Evolutionary conservation across 495 filamentous ascomycete species (phyloP).

Genomic region (Rostrohypoxylon terebratum): DNA sequence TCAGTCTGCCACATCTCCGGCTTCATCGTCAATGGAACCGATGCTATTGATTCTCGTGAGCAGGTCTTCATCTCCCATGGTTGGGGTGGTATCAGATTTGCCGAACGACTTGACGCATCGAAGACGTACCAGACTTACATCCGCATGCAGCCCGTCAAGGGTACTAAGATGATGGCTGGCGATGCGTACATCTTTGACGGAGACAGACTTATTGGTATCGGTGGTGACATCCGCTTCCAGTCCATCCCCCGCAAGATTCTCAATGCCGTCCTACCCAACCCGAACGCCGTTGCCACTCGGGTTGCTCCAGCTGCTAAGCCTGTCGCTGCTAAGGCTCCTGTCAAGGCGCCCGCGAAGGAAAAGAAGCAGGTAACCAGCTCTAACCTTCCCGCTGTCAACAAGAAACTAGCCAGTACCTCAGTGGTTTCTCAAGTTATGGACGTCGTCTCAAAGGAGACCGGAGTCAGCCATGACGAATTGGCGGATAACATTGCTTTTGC

Average conservation of each 20-base stretch:
- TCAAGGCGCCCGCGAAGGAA: conserved; percentile 56
- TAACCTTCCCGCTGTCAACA: conserved; percentile 58
- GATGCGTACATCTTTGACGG: conserved; percentile 76
- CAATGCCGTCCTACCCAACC: conserved; percentile 72
- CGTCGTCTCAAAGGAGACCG: conserved; percentile 75
- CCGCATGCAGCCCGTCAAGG: conserved; percentile 70
- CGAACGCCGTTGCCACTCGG: conserved; percentile 56
- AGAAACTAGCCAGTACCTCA: conserved; percentile 52
- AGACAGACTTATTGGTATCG: conserved; percentile 67
- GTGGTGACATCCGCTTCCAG: conserved; percentile 71
- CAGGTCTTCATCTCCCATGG: conserved; percentile 82
- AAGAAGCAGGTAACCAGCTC: conserved; percentile 58
- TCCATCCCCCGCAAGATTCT: conserved; percentile 73
- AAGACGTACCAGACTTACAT: conserved; percentile 80
- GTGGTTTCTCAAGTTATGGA: conserved; percentile 64
- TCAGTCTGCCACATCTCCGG: conserved; percentile 75
- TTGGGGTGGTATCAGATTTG: conserved; percentile 79
- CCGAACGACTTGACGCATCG: conserved; percentile 69
- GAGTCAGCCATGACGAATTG: conserved; percentile 71
- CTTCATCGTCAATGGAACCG: conserved; percentile 84
- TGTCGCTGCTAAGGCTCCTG: conserved; percentile 54
- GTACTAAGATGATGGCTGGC: conserved; percentile 64
- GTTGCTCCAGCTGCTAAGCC: conserved; percentile 55
- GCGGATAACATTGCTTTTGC: conserved; percentile 64
- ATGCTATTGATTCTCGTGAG: conserved; percentile 75